These are phyloP conservation scores for Leonotis leonurus DNA, from an alignment of 257 asterid species.

Conservation along the genomic window DNA sequence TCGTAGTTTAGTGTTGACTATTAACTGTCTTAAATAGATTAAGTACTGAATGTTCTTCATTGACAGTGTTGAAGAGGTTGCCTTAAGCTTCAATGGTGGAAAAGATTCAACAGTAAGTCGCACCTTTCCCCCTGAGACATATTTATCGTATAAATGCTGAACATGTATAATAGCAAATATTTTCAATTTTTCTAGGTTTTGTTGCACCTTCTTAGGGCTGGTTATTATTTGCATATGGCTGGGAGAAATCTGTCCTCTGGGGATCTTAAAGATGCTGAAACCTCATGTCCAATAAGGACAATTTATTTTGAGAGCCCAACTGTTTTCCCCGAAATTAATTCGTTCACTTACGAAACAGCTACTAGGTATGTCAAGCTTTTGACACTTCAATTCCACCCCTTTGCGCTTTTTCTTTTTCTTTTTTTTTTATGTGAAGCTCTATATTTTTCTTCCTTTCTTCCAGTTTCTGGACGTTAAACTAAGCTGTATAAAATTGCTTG, in stretches of 20 bases:
- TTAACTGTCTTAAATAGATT: neutral
- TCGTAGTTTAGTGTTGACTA: neutral
- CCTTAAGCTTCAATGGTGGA: conserved; percentile 96
- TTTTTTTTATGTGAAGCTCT: too few relatives aligned
- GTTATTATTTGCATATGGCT: conserved; percentile 61
- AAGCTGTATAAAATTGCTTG: too few relatives aligned
- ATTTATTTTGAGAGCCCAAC: conserved; percentile 87
- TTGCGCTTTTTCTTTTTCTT: neutral
- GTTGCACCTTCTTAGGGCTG: conserved; percentile 87
- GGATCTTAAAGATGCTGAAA: conserved; percentile 36
- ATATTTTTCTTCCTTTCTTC: neutral
- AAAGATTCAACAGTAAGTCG: conserved; percentile 91
- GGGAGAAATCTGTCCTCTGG: conserved; percentile 25
- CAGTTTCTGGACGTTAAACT: too few relatives aligned
- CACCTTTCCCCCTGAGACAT: neutral
- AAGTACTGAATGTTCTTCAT: conserved; percentile 10
- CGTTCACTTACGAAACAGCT: conserved; percentile 82
- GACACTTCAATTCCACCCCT: too few relatives aligned
- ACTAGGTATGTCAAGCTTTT: conserved; percentile 34
- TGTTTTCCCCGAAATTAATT: conserved; percentile 86
- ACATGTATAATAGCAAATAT: conserved; percentile 3
- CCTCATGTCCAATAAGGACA: conserved; percentile 56
- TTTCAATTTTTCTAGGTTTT: conserved; percentile 51
- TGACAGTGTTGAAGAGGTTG: conserved; percentile 79
- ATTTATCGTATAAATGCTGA: neutral